Evolutionary conservation across 106 monocot genomes (phyloP), one percentile per base, ranked within the genome.

Genomic region (Narthecium ossifragum): DNA sequence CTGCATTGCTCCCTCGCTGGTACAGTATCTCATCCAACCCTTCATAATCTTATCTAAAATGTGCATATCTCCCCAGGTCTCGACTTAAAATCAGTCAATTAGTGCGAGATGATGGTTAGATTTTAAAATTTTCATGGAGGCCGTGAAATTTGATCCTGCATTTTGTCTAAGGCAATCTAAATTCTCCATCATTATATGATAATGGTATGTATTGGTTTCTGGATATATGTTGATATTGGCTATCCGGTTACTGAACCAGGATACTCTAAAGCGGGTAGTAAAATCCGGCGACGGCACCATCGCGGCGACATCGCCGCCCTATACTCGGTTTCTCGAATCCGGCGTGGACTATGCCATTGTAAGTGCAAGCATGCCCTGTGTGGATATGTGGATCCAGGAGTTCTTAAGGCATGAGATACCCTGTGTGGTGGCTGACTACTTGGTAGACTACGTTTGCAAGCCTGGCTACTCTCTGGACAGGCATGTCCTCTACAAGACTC

Each of bases 221-320:
- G n/a, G n/a, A n/a, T n/a, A n/a, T n/a, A n/a, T n/a, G n/a, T n/a
- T n/a, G n/a, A n/a, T n/a, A n/a, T n/a, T n/a, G n/a, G n/a, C n/a
- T n/a, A n/a, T n/a, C n/a, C n/a, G n/a, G n/a, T n/a, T n/a, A n/a
- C 33, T 46, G 0, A 23, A 45, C 45, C 51, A 90, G 90, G 90
- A 85, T 39, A 90, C 90, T 13, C 49, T 90, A 21, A 90, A 90
- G 60, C 64, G 90, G 10, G 90, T 70, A 1, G 80, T 85, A 23
- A 90, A 85, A 73, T 81, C 90, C 38, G 90, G 90, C 34, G 86
- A 84, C 46, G 96, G 96, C 50, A 74, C 72, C 34, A 74, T 96
- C 15, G 53, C 90, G 36, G 96, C 96, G 10, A 96, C 96, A 28
- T 86, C 90, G 17, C 96, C 96, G 6, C 90, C 96, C 5, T 96